Conservation (phyloP, 2,329 filamentous ascomycete genomes). For the Botrytis squamosa region DNA sequence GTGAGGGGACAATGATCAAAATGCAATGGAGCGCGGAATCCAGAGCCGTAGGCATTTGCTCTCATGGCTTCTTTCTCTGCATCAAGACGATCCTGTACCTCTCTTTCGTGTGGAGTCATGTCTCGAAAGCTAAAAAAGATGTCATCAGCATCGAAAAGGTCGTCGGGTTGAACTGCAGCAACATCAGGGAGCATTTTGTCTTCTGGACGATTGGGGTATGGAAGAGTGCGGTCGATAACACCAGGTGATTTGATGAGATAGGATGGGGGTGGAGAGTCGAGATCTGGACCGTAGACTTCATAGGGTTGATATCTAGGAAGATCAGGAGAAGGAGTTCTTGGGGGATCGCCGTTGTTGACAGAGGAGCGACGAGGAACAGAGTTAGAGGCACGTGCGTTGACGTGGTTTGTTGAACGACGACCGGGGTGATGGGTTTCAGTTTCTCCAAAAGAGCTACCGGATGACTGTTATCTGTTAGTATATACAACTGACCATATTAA, state of each 20-base stretch:
- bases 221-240: not conserved
- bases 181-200: not conserved
- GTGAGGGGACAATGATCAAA: conserved; percentile 1
- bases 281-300: not conserved
- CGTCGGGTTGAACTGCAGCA: not conserved
- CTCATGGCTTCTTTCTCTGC: not conserved
- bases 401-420: not conserved
- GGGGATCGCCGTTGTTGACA: not conserved
- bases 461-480: not conserved
- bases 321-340: not conserved
- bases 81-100: not conserved
- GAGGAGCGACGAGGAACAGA: not conserved
- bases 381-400: no score
- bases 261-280: conserved; percentile 5
- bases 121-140: not conserved
- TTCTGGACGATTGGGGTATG: not conserved
- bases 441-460: not conserved
- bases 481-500: not conserved
- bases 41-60: not conserved
- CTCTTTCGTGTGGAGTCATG: not conserved
- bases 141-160: conserved; percentile 11
- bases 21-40: not conserved
- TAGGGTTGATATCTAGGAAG: not conserved
- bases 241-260: not conserved
- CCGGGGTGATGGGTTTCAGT: not conserved